Evolutionary conservation across 495 filamentous ascomycete genomes (phyloP), one percentile per base, ranked within the genome.

Genomic region (Talaromyces wortmannii): DNA sequence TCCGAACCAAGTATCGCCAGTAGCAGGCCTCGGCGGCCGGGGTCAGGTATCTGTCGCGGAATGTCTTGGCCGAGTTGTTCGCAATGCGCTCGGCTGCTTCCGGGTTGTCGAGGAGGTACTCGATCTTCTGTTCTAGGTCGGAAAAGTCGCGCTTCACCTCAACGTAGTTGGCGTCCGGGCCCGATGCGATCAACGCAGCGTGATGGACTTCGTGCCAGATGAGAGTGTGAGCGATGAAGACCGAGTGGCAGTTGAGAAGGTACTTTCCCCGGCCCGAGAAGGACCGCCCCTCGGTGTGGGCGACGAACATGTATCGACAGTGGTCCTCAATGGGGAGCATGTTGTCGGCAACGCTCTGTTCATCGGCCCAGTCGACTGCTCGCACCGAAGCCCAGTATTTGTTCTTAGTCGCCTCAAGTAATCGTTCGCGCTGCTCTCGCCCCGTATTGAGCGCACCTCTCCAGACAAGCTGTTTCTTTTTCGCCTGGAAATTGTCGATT

Each of bases 391-490:
- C 76, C 81, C 82, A 84, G 29, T 68, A 58, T 45, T 75, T 72
- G 5, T 72, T 71, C 12, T 63, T 59, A 0, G 74, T 62, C 2
- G 69, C 64, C n/a, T 76, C 67, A 11, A 84, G 54, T 49, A 86
- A 61, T 15, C 69, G 69, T 31, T 74, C 63, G 6, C 81, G 67
- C 3, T 82, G 53, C 12, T 59, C 61, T 11, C 65, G 63, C 50
- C 69, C 74, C 7, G 70, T 67, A 2, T 64, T 64, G 0, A 73
- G 53, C 48, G 61, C 78, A 2, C 88, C 89, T 33, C 88, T 76
- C 89, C 89, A 91, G 2, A 89, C 74, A 0, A 84, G 81, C 59
- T 84, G 79, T 42, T 80, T 75, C 58, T 77, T 79, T 63, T 92
- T 92, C 4, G 73, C 58, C 8, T 64, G 53, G 49, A 76, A 77